Conservation (phyloP, 768 basidiomycete species). For the Psilocybe cyanescens region DNA sequence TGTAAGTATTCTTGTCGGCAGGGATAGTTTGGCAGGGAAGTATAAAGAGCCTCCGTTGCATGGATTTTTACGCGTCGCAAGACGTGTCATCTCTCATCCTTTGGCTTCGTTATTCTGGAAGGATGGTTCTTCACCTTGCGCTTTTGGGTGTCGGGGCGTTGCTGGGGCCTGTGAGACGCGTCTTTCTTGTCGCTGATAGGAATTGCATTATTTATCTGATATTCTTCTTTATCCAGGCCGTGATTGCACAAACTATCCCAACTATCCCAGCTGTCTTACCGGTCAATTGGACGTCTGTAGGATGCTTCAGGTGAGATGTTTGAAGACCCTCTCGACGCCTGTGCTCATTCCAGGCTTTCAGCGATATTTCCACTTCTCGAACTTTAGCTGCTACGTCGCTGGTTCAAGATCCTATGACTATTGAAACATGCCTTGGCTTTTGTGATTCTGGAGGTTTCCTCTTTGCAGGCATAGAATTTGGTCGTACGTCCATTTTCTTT, state of each 20-base stretch:
- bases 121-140: conserved; percentile 6
- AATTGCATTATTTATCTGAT: neutral
- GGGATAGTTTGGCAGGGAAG: neutral
- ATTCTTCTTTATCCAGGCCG: conserved; percentile 10
- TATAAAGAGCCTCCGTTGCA: conserved; percentile 17
- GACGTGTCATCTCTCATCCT: conserved; percentile 18
- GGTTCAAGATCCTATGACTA: conserved; percentile 57
- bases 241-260: conserved; percentile 27
- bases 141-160: conserved; percentile 10
- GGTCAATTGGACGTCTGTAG: conserved; percentile 47
- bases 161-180: conserved; percentile 10
- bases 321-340: neutral
- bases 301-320: conserved; percentile 51
- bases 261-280: conserved; percentile 39
- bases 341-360: conserved; percentile 4
- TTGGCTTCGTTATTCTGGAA: neutral
- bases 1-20: conserved; percentile 2
- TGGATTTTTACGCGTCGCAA: conserved; percentile 10
- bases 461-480: conserved; percentile 70
- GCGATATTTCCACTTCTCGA: conserved; percentile 46
- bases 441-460: conserved; percentile 42
- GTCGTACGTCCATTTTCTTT: conserved; percentile 34
- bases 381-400: conserved; percentile 51
- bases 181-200: neutral
- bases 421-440: conserved; percentile 45